Percentiles rank a stretch among this genome's conserved stretches.
These are phyloP conservation scores for Phytophthora melonis DNA, from an alignment of 352 stramenopile species.

Conservation along the genomic window DNA sequence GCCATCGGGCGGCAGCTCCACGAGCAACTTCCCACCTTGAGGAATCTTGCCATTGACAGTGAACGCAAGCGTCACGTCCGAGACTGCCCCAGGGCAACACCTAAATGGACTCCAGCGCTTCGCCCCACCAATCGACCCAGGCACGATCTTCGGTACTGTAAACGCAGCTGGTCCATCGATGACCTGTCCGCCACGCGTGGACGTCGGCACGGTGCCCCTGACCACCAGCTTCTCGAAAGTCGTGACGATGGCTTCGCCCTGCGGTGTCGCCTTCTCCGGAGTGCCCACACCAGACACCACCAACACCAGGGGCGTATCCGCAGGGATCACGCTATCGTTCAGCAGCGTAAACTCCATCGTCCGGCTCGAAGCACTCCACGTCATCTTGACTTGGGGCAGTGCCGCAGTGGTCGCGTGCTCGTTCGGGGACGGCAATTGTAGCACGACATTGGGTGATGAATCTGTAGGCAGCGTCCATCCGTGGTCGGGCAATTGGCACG, in stretches of 20 bases:
- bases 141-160: constrained; percentile 58
- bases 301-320: constrained; percentile 49
- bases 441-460: constrained; percentile 38
- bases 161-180: constrained; percentile 65
- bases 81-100: constrained; percentile 54
- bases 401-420: constrained; percentile 24
- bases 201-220: constrained; percentile 58
- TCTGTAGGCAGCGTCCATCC: constrained; percentile 54
- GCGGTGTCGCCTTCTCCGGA: constrained; percentile 58
- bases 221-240: constrained; percentile 71
- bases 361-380: constrained; percentile 37
- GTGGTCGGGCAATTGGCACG: constrained; percentile 61
- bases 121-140: constrained; percentile 50
- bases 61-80: constrained; percentile 70
- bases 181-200: constrained; percentile 69
- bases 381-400: constrained; percentile 44
- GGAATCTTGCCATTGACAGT: constrained; percentile 50
- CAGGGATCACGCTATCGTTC: constrained; percentile 49
- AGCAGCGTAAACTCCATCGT: constrained; percentile 68
- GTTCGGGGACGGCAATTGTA: constrained; percentile 46
- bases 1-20: constrained; percentile 60
- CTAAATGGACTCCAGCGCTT: constrained; percentile 71
- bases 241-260: constrained; percentile 58
- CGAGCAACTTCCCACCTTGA: constrained; percentile 47
- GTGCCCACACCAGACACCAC: constrained; percentile 66